Evolutionary conservation across 2,329 filamentous ascomycete genomes (phyloP).

Genomic region (Monilinia aucupariae): DNA sequence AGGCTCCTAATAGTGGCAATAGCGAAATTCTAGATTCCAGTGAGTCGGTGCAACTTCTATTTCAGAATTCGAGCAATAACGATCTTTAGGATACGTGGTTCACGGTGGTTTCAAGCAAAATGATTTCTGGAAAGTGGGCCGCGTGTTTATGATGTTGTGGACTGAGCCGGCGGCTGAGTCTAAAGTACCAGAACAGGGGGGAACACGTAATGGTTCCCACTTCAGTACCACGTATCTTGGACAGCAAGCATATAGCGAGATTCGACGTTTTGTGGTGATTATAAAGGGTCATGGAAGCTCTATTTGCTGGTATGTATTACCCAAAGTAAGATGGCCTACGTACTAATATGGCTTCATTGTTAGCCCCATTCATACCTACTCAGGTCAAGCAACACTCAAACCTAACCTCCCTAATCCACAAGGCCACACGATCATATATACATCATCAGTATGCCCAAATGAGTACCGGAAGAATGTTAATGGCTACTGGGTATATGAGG

Average conservation of each 20-base stretch:
- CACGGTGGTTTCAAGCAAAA: background rate
- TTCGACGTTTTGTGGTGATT: conserved; percentile 28
- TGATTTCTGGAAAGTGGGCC: conserved; percentile 24
- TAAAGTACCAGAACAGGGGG: background rate
- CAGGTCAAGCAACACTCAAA: conserved; percentile 26
- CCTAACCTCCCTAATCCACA: conserved; percentile 15
- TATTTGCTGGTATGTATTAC: conserved; percentile 23
- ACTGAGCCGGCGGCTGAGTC: conserved; percentile 25
- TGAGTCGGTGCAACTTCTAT: background rate
- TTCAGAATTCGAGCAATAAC: background rate
- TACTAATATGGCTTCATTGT: background rate
- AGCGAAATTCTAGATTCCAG: background rate
- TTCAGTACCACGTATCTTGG: conserved; percentile 19
- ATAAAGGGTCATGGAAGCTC: conserved; percentile 22
- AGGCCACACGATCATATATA: conserved; percentile 12
- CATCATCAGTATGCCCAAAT: background rate
- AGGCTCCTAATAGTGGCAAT: background rate
- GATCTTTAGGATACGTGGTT: background rate
- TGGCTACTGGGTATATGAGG: conserved; percentile 9
- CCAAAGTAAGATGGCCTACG: no score
- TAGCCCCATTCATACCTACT: conserved; percentile 28
- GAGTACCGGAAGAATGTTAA: background rate
- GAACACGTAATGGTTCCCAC: conserved; percentile 16
- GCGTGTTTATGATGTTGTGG: conserved; percentile 31
- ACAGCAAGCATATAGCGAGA: conserved; percentile 24